Base-by-base conservation (phyloP, 257 asterid species). In the Nicotiana tabacum region DNA sequence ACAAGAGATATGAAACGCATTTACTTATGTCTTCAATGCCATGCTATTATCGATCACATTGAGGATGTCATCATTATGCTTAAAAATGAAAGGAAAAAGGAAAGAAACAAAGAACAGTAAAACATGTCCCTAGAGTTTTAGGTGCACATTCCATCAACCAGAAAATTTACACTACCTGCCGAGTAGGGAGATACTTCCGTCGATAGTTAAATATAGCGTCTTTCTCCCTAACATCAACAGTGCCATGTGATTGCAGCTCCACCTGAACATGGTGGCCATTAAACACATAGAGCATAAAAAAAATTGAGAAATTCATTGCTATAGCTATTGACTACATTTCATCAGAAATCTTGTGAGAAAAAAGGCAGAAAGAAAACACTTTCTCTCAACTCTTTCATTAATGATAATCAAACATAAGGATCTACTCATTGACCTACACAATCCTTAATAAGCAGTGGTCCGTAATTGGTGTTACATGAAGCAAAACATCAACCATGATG, bases 131-230 rank as follows among this genome's bases (percentile, higher is more conserved):
- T 74, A 48, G 80, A 74, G 62, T 24, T 48, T 24, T 0, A 74
- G 1, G 78, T 74, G 79, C 79, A 48, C 79, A 48, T 48, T 74
- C 37, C 57, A 72, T 33, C 60, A 72, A 43, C 35, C 79, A 13
- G 24, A 74, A 72, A 74, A 48, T 48, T 48, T 74, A 27, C 9
- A 27, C 4, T 87, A 94, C 97, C 97, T 94, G 97, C 83, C 87
- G 94, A 18, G 98, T 94, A 66, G 98, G 98, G 53, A 94, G 94
- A 86, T 94, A 94, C 85, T 94, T 94, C 82, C 98, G 78, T 70
- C 97, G 89, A 66, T 91, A 94, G 80, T 90, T 94, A 84, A 94
- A 94, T 79, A 94, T 93, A 58, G 89, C 83, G 84, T 94, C 98
- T 87, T 91, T 93, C 84, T 94, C 98, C 27, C 79, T 85, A 55